Conservation (phyloP, 129 eudicot genomes). For the Flaveria linearis region DNA sequence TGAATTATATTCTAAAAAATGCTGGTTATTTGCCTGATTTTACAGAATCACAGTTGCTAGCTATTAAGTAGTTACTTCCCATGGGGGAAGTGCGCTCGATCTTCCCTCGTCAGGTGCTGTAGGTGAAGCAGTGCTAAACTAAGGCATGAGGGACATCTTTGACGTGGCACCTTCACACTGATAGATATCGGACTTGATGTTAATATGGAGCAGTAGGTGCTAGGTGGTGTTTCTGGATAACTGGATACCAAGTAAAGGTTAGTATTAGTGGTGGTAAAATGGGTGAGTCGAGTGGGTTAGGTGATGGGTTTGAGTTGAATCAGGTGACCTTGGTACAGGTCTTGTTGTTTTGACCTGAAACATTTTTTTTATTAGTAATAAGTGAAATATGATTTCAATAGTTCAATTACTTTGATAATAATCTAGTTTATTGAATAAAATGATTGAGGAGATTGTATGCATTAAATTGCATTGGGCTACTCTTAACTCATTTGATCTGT, state of each 20-base stretch:
- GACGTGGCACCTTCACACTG: background rate
- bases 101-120: background rate
- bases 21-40: conserved; percentile 47
- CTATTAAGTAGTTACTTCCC: conserved; percentile 25
- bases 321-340: background rate
- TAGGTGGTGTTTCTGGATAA: background rate
- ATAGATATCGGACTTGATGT: conserved; percentile 14
- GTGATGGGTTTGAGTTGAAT: background rate
- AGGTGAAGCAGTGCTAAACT: background rate
- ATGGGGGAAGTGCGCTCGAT: background rate
- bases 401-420: background rate
- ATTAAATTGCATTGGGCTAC: background rate
- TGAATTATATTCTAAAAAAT: conserved; percentile 57
- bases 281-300: background rate
- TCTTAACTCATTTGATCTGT: background rate
- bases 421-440: background rate
- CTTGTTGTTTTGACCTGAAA: background rate
- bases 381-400: background rate
- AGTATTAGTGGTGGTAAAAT: background rate
- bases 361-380: background rate
- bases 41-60: conserved; percentile 23
- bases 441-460: background rate
- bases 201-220: background rate
- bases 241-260: conserved; percentile 15
- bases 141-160: background rate